phyloP scores from a whole-genome alignment of 495 filamentous ascomycete species.

The Entonaema liquescens region DNA sequence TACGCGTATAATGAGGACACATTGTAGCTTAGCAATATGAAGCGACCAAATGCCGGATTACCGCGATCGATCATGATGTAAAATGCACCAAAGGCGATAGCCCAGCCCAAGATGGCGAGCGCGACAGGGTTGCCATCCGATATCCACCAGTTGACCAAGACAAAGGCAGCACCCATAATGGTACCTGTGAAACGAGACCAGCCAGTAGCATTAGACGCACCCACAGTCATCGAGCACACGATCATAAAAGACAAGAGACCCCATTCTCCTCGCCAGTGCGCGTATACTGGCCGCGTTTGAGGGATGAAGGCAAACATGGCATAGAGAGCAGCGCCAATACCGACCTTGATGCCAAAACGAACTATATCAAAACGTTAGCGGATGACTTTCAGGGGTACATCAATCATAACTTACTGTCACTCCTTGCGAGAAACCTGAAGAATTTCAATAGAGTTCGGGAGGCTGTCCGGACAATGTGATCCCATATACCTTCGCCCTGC shows the following conservation, averaged over 20 bases:
- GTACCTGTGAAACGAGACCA: conserved; percentile 89
- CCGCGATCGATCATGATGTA: conserved; percentile 86
- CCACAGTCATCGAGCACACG: conserved; percentile 96
- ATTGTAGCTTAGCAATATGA: conserved; percentile 94
- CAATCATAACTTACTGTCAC: conserved; percentile 55
- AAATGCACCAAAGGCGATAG: conserved; percentile 82
- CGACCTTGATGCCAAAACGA: conserved; percentile 89
- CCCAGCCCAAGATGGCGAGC: conserved; percentile 80
- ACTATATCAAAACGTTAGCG: conserved; percentile 50
- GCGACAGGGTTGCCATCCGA: conserved; percentile 74
- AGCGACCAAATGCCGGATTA: conserved; percentile 90
- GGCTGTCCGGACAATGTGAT: conserved; percentile 44
- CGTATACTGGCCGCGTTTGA: conserved; percentile 78
- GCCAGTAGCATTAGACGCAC: conserved; percentile 91
- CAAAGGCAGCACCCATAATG: conserved; percentile 77
- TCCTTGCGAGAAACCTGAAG: conserved; percentile 55
- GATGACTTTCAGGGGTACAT: conserved; percentile 1
- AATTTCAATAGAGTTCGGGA: conserved; percentile 53
- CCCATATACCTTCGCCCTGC: conserved; percentile 43
- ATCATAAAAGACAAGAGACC: conserved; percentile 97
- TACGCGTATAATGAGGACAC: conserved; percentile 96
- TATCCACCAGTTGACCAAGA: conserved; percentile 78
- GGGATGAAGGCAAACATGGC: conserved; percentile 86
- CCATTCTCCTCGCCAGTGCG: conserved; percentile 96
- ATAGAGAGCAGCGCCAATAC: conserved; percentile 84